A percentile compares a stretch with the other conserved stretches of the same genome.
phyloP scores from a whole-genome alignment of 768 basidiomycete species.

The Hypholoma fasciculare region DNA sequence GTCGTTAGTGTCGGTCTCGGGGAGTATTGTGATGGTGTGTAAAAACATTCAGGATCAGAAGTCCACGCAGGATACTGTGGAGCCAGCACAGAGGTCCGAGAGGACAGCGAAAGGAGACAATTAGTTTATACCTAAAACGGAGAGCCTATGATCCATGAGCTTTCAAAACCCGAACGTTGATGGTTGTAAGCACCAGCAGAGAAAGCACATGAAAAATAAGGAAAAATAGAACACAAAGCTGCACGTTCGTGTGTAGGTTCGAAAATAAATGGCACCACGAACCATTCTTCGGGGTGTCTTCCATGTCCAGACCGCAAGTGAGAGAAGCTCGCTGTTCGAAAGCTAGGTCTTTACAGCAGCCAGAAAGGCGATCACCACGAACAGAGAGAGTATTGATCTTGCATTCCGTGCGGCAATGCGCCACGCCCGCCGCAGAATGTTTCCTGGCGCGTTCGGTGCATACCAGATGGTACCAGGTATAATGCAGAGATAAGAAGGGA shows the following conservation, averaged over 20 bases:
- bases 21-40: not conserved
- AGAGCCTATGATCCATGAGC: too few relatives aligned
- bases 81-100: too few relatives aligned
- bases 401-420: too few relatives aligned
- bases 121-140: too few relatives aligned
- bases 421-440: too few relatives aligned
- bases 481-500: constrained; percentile 7
- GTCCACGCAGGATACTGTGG: not conserved
- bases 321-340: too few relatives aligned
- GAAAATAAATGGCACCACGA: not conserved
- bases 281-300: not conserved
- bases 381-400: too few relatives aligned
- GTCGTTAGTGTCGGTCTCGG: not conserved
- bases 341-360: not conserved
- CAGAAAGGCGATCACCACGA: not conserved
- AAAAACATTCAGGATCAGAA: not conserved
- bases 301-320: too few relatives aligned
- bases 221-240: not conserved
- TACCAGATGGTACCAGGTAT: not conserved
- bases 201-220: not conserved
- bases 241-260: constrained; percentile 1
- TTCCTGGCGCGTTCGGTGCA: too few relatives aligned
- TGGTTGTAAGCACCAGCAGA: not conserved
- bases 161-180: not conserved
- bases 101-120: too few relatives aligned